Evolutionary conservation across 371 early-diverging fungal species (phyloP).

Genomic region (Quaeritorhiza haematococci): DNA sequence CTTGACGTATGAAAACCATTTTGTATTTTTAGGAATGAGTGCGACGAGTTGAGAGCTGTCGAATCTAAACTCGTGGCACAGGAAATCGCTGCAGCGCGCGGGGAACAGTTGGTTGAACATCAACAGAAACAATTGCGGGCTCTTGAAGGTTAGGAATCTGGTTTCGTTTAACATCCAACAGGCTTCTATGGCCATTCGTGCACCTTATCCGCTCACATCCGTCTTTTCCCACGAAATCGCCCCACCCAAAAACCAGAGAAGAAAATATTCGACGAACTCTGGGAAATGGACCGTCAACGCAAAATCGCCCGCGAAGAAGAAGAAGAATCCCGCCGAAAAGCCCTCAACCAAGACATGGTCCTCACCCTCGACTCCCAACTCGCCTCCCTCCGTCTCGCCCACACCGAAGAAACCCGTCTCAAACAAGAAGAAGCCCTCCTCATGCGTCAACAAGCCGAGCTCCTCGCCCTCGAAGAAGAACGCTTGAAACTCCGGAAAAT

Average conservation of each 20-base stretch:
- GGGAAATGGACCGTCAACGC: slow-evolving; percentile 43
- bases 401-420: slow-evolving; percentile 28
- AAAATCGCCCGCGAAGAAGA: slow-evolving; percentile 41
- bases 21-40: slow-evolving; percentile 30
- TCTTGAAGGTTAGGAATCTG: slow-evolving; percentile 18
- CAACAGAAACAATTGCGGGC: slow-evolving; percentile 13
- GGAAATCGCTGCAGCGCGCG: slow-evolving; percentile 30
- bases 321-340: slow-evolving; percentile 20
- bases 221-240: too few species aligned
- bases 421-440: slow-evolving; percentile 40
- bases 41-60: slow-evolving; percentile 42
- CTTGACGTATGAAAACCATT: too few species aligned
- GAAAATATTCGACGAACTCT: slow-evolving; percentile 35
- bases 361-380: slow-evolving; percentile 35
- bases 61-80: slow-evolving; percentile 31
- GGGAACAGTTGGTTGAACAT: slow-evolving; percentile 34
- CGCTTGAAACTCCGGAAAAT: slow-evolving; percentile 26
- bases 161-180: not conserved
- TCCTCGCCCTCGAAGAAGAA: slow-evolving; percentile 31
- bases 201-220: not conserved
- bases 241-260: too few species aligned
- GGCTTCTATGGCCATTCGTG: not conserved
- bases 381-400: slow-evolving; percentile 22
- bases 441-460: slow-evolving; percentile 39
- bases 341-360: slow-evolving; percentile 26